phyloP scores from a whole-genome alignment of 2,329 filamentous ascomycete species.

The Rosellinia necatrix region DNA sequence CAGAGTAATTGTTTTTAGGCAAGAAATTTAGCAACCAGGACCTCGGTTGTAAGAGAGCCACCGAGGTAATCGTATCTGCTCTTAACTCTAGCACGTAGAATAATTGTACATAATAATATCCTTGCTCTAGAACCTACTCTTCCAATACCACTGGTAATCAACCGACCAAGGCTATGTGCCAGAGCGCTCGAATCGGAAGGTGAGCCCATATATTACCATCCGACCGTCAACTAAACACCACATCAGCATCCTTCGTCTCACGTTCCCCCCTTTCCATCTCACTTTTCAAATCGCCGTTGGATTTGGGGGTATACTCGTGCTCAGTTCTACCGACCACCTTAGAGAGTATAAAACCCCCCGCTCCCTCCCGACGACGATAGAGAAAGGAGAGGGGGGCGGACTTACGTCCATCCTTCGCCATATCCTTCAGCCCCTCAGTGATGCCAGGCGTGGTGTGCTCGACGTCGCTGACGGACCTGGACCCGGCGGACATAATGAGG shows the following conservation, averaged over 20 bases:
- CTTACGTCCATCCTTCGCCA: slow-evolving; percentile 25
- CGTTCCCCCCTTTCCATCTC: background rate
- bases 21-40: too few species aligned
- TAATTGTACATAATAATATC: too few species aligned
- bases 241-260: background rate
- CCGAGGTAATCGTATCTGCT: too few species aligned
- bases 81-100: too few species aligned
- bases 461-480: slow-evolving; percentile 11
- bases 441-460: slow-evolving; percentile 18
- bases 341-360: too few species aligned
- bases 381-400: background rate
- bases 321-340: too few species aligned
- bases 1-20: too few species aligned
- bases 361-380: too few species aligned
- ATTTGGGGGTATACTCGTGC: background rate
- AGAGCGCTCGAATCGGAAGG: slow-evolving; percentile 15
- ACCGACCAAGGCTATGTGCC: background rate
- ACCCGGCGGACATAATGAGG: slow-evolving; percentile 21
- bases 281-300: background rate
- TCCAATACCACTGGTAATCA: too few species aligned
- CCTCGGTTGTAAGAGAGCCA: too few species aligned
- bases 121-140: too few species aligned
- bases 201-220: slow-evolving; percentile 22
- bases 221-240: slow-evolving; percentile 11
- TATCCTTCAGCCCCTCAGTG: slow-evolving; percentile 23